These are phyloP conservation scores for Datisca glomerata DNA, from an alignment of 306 rosid species.

Conservation along the genomic window DNA sequence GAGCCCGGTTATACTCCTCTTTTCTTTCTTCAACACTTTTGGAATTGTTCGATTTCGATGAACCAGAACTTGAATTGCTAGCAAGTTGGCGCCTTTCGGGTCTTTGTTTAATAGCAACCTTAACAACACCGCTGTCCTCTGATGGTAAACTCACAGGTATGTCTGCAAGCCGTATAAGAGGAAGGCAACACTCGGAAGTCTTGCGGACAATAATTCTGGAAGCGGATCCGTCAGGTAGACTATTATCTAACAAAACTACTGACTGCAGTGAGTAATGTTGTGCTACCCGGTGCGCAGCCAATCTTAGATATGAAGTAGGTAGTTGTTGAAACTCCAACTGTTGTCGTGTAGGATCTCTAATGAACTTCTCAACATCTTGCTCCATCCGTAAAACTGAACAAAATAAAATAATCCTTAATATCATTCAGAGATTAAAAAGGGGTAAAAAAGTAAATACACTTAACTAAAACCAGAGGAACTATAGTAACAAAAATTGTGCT, in stretches of 20 bases:
- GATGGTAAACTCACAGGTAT: slow-evolving; percentile 64
- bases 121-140: slow-evolving; percentile 44
- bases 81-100: slow-evolving; percentile 41
- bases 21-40: slow-evolving; percentile 95
- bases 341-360: slow-evolving; percentile 68
- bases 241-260: slow-evolving; percentile 76
- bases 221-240: slow-evolving; percentile 71
- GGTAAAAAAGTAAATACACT: no score
- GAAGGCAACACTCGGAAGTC: slow-evolving; percentile 60
- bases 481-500: no score
- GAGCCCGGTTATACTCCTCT: slow-evolving; percentile 92
- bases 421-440: no score
- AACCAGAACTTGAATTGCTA: slow-evolving; percentile 35
- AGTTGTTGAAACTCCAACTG: slow-evolving; percentile 83
- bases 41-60: slow-evolving; percentile 33
- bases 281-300: slow-evolving; percentile 98
- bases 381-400: slow-evolving; percentile 79
- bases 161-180: slow-evolving; percentile 77
- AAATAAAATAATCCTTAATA: no score
- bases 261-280: slow-evolving; percentile 89
- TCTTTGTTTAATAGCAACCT: slow-evolving; percentile 85
- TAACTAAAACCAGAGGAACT: no score
- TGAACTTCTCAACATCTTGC: slow-evolving; percentile 81
- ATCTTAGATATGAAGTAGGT: slow-evolving; percentile 86
- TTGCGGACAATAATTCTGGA: slow-evolving; percentile 78